phyloP scores from a whole-genome alignment of 1,139 yeast species.

The Saccharomyces hybrid region DNA sequence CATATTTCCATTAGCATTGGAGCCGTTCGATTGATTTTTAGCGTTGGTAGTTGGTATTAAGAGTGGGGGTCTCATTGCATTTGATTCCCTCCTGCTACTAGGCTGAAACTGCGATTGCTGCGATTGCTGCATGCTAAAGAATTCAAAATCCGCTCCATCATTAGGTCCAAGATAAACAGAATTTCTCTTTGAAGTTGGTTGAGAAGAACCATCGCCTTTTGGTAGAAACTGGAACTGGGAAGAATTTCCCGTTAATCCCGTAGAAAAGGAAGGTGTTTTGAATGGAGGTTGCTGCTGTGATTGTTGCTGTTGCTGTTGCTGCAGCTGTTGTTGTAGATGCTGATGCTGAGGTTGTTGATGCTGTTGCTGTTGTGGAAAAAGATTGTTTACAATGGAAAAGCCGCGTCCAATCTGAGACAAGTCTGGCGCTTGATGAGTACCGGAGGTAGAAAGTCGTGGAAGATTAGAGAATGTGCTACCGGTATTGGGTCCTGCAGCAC shows the following conservation, averaged over 20 bases:
- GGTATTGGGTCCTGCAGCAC: constrained; percentile 20
- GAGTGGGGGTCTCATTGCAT: constrained; percentile 17
- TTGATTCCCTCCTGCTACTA: constrained; percentile 9
- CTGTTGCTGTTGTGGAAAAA: constrained; percentile 17
- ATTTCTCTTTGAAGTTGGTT: constrained; percentile 19
- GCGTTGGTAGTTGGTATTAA: constrained; percentile 27
- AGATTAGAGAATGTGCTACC: not conserved
- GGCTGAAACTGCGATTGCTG: constrained; percentile 7
- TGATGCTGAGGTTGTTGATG: constrained; percentile 10
- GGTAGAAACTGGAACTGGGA: not conserved
- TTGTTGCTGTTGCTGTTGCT: constrained; percentile 8
- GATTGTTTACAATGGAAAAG: constrained; percentile 33
- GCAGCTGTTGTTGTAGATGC: not conserved
- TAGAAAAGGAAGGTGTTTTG: constrained; percentile 5
- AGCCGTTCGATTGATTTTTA: constrained; percentile 6
- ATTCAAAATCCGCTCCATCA: constrained; percentile 20
- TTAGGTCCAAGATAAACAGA: constrained; percentile 19
- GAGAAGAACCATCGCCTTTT: constrained; percentile 8
- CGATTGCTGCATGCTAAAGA: constrained; percentile 12
- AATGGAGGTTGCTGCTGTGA: constrained; percentile 8
- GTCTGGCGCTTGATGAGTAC: constrained; percentile 13
- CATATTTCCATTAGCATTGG: not conserved
- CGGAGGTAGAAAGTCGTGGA: not conserved
- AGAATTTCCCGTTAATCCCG: constrained; percentile 1
- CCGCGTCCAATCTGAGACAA: constrained; percentile 31